Conservation (phyloP, 2,329 filamentous ascomycete species). For the Fusarium bactridioides region DNA sequence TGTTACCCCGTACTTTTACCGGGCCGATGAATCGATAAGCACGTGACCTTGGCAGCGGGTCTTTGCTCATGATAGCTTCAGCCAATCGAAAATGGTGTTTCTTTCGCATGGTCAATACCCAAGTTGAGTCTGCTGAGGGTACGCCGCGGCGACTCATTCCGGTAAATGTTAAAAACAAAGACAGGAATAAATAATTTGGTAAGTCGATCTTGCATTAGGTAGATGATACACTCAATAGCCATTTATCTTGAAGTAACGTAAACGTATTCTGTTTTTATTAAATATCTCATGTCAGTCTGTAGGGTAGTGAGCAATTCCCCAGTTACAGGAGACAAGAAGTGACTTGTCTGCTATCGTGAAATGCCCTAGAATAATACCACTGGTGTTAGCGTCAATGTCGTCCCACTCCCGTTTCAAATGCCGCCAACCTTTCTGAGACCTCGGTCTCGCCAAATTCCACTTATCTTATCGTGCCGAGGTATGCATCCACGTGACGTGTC, state of each 20-base stretch:
- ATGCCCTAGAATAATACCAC: rapidly evolving
- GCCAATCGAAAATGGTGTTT: rapidly evolving
- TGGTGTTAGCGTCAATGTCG: neutral
- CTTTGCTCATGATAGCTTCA: too few species aligned
- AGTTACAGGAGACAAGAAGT: neutral
- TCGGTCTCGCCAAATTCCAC: neutral
- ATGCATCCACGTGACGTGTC: neutral
- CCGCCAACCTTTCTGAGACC: neutral
- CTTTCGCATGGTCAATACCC: rapidly evolving
- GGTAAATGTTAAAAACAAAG: too few species aligned
- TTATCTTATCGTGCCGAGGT: slow-evolving; percentile 6
- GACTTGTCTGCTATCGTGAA: rapidly evolving
- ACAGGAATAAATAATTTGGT: too few species aligned
- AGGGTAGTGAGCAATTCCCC: neutral
- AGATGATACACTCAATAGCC: too few species aligned
- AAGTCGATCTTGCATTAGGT: too few species aligned
- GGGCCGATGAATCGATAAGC: too few species aligned
- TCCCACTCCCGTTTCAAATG: neutral
- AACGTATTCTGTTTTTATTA: too few species aligned
- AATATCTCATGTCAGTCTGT: neutral
- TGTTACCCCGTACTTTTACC: too few species aligned
- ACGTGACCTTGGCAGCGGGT: too few species aligned
- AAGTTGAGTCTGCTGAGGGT: too few species aligned
- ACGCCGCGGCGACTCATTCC: rapidly evolving
- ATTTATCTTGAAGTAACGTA: too few species aligned